Percentiles rank a stretch among this genome's conserved stretches.
These are phyloP conservation scores for Pythium brachiatum DNA, from an alignment of 352 stramenopile genomes.

Conservation along the genomic window DNA sequence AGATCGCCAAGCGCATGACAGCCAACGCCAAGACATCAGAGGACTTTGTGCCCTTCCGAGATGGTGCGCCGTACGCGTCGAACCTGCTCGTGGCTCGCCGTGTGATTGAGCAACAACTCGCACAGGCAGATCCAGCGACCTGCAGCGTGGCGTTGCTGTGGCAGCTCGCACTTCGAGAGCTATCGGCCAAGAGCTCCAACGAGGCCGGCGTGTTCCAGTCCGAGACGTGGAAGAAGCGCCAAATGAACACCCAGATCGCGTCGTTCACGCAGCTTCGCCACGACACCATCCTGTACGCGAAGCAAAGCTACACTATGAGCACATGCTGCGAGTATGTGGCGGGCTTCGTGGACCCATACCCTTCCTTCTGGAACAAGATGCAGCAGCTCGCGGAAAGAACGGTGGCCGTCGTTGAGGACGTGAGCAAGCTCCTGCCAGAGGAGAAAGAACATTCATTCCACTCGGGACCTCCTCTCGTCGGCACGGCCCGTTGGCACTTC, in stretches of 20 bases:
- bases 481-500: slow-evolving; percentile 17
- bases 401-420: neutral
- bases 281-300: slow-evolving; percentile 32
- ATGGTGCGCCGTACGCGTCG: slow-evolving; percentile 27
- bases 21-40: neutral
- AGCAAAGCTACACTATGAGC: slow-evolving; percentile 24
- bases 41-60: slow-evolving; percentile 24
- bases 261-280: slow-evolving; percentile 27
- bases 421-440: neutral
- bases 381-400: slow-evolving; percentile 20
- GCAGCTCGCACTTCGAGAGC: slow-evolving; percentile 24
- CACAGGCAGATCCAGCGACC: slow-evolving; percentile 6
- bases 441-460: slow-evolving; percentile 3
- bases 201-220: slow-evolving; percentile 21
- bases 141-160: slow-evolving; percentile 24
- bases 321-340: slow-evolving; percentile 23
- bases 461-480: neutral
- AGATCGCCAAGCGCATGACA: slow-evolving; percentile 25
- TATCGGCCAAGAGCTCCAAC: slow-evolving; percentile 13
- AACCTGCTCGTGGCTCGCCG: slow-evolving; percentile 21
- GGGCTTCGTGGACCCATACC: slow-evolving; percentile 30
- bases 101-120: slow-evolving; percentile 14
- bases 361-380: slow-evolving; percentile 29
- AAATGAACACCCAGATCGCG: slow-evolving; percentile 31
- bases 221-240: slow-evolving; percentile 18